A percentile compares a stretch with the other conserved stretches of the same genome.
These are phyloP conservation scores for Colletotrichum orbiculare DNA, from an alignment of 2,329 filamentous ascomycete species.

Conservation along the genomic window DNA sequence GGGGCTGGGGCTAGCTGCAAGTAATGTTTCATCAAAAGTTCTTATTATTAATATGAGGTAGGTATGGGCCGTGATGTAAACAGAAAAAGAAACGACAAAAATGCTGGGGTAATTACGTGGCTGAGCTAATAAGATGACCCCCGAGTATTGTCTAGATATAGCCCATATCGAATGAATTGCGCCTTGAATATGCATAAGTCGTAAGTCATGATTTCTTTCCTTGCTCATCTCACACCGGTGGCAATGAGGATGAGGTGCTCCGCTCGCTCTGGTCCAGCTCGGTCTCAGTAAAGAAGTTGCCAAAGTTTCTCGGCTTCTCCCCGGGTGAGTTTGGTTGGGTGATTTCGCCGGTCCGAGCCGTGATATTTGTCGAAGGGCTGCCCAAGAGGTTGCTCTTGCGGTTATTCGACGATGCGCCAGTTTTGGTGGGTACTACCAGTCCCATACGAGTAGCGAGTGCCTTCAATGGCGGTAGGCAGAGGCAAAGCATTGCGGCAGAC, in stretches of 20 bases:
- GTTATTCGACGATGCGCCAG: constrained; percentile 1
- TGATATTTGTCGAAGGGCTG: not conserved
- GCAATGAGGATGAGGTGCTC: constrained; percentile 5
- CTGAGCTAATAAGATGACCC: too few species aligned
- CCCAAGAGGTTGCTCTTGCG: constrained; percentile 7
- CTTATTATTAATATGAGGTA: too few species aligned
- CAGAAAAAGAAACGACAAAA: too few species aligned
- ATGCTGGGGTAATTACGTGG: too few species aligned
- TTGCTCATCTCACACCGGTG: constrained; percentile 4
- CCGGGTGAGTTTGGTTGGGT: not conserved
- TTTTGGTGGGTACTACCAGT: not conserved
- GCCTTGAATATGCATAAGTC: not conserved
- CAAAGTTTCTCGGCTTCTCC: constrained; percentile 8
- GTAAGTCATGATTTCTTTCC: constrained; percentile 7
- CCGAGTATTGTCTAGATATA: too few species aligned
- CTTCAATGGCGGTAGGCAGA: constrained; percentile 39
- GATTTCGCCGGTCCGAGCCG: not conserved
- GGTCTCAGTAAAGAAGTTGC: constrained; percentile 2
- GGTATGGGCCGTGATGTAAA: too few species aligned
- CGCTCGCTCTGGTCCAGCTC: constrained; percentile 5
- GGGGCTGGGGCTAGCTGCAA: too few species aligned
- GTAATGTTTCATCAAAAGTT: too few species aligned
- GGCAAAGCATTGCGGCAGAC: constrained; percentile 38
- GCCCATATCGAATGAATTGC: not conserved
- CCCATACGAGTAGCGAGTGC: constrained; percentile 21